Evolutionary conservation across 139 green algal genomes (phyloP).

Genomic region (Coelastrella sp.): DNA sequence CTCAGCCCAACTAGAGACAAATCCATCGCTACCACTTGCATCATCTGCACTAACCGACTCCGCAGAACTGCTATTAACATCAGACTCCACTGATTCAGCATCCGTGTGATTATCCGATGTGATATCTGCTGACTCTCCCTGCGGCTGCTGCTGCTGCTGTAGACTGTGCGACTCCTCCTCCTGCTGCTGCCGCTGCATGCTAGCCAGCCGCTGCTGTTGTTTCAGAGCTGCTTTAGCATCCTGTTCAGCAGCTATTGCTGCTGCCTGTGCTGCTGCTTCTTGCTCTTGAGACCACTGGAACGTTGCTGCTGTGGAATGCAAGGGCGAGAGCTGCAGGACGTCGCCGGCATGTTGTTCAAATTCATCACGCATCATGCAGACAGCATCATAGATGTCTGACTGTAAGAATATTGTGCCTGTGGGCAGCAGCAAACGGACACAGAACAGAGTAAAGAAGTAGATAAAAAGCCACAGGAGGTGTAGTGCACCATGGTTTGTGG

Average conservation of each 20-base stretch:
- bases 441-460: background rate
- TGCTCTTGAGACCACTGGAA: conserved; percentile 10
- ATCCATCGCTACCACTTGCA: background rate
- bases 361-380: conserved; percentile 66
- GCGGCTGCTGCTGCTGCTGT: background rate
- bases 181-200: conserved; percentile 40
- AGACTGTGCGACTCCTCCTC: background rate
- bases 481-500: background rate
- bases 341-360: conserved; percentile 64
- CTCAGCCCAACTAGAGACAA: conserved; percentile 54
- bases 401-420: conserved; percentile 83
- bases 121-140: background rate
- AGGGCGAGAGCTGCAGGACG: conserved; percentile 54
- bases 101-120: too few species aligned
- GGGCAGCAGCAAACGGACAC: background rate
- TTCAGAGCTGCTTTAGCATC: background rate
- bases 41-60: background rate
- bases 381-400: conserved; percentile 78
- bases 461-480: background rate
- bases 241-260: conserved; percentile 15
- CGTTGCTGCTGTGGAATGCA: conserved; percentile 45
- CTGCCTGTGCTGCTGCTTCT: background rate
- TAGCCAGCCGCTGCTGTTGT: conserved; percentile 22
- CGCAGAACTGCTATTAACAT: background rate
- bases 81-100: too few species aligned